phyloP scores from a whole-genome alignment of 2,329 filamentous ascomycete species.

The Alternaria infectoria region DNA sequence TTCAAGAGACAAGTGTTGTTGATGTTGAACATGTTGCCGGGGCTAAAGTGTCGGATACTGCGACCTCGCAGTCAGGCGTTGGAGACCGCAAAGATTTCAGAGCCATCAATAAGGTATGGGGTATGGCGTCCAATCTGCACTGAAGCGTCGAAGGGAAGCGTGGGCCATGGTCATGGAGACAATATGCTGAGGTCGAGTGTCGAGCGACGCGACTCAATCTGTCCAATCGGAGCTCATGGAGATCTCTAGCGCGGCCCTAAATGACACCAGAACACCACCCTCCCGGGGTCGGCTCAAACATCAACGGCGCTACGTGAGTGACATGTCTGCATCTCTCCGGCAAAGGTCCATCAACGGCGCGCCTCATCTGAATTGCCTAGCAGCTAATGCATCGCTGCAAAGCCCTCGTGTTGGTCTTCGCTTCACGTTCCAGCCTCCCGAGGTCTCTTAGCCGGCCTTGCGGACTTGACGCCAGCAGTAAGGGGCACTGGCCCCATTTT shows the following conservation, averaged over 20 bases:
- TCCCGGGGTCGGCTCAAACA: background rate
- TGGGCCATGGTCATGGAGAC: background rate
- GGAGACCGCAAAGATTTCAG: constrained; percentile 60
- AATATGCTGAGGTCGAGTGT: background rate
- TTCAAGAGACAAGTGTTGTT: constrained; percentile 79
- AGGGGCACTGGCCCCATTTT: background rate
- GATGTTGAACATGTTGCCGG: constrained; percentile 94
- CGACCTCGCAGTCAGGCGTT: constrained; percentile 85
- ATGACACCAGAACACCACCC: background rate
- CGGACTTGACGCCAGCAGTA: background rate
- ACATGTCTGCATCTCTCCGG: background rate
- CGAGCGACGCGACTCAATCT: background rate
- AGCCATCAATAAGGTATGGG: background rate
- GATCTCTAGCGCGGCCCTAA: background rate
- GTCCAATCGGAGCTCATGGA: background rate
- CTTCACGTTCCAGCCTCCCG: background rate
- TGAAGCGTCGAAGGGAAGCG: background rate
- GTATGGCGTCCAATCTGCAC: background rate
- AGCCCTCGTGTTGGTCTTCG: accelerated
- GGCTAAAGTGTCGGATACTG: constrained; percentile 87
- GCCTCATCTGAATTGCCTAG: background rate
- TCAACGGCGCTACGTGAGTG: background rate
- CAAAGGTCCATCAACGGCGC: background rate
- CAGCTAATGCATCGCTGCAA: background rate
- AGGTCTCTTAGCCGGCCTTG: background rate